Evolutionary conservation across 2,329 filamentous ascomycete species (phyloP).

Genomic region (Arthroderma uncinatum): DNA sequence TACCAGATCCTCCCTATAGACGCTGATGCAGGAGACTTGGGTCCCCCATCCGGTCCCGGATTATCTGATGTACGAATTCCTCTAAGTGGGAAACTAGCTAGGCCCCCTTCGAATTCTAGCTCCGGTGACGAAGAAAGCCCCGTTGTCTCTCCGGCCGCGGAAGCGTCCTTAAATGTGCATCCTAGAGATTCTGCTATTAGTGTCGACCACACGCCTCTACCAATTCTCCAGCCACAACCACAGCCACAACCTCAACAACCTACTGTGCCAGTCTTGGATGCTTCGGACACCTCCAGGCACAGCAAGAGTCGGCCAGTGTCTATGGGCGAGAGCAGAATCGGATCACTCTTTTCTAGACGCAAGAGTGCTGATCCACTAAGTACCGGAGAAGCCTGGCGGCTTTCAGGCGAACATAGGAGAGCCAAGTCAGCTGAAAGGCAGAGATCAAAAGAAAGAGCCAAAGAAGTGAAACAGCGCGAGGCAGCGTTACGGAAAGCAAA

Average conservation of each 20-base stretch:
- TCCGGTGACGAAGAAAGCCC: background rate
- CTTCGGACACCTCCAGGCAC: background rate
- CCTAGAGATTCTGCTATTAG: background rate
- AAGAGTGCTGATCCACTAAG: background rate
- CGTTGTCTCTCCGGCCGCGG: background rate
- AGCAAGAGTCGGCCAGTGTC: background rate
- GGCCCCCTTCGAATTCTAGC: background rate
- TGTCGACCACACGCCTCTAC: background rate
- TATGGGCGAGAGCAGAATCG: background rate
- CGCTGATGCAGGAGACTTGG: slow-evolving; percentile 43
- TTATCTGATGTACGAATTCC: background rate
- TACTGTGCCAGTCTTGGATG: background rate
- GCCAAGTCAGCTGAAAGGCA: background rate
- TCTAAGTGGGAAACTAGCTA: background rate
- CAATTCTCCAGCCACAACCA: background rate
- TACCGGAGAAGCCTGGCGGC: background rate
- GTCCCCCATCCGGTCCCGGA: slow-evolving; percentile 8
- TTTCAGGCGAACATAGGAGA: background rate
- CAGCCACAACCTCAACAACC: background rate
- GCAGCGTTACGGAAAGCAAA: background rate
- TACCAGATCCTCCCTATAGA: slow-evolving; percentile 88
- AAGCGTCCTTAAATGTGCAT: background rate
- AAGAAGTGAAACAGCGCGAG: background rate
- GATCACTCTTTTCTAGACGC: background rate
- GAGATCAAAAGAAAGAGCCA: background rate